These are phyloP conservation scores for Microcos paniculata DNA, from an alignment of 345 rosid genomes.

Conservation along the genomic window DNA sequence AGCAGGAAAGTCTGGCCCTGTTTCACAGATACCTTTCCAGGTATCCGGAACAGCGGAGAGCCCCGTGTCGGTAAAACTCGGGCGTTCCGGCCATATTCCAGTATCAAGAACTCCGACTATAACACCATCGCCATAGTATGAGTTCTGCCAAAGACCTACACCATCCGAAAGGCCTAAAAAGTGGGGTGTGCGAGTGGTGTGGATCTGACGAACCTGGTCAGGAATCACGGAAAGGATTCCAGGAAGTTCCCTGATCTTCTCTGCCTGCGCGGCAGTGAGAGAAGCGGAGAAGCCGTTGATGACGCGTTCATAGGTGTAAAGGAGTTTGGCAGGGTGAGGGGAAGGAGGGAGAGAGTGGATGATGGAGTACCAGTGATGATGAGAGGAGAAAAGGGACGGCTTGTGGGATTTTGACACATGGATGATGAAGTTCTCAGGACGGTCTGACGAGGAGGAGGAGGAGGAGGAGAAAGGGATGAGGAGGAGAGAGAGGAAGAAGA, in stretches of 20 bases:
- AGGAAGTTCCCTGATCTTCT: constrained; percentile 37
- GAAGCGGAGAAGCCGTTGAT: constrained; percentile 76
- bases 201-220: constrained; percentile 67
- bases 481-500: constrained; percentile 13
- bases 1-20: constrained; percentile 57
- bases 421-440: constrained; percentile 54
- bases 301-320: constrained; percentile 68
- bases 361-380: constrained; percentile 68
- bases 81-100: constrained; percentile 82
- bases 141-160: constrained; percentile 68
- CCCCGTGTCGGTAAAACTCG: constrained; percentile 55
- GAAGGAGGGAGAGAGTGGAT: constrained; percentile 60
- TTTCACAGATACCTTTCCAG: constrained; percentile 77
- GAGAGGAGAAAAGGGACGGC: constrained; percentile 63
- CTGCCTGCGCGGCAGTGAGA: constrained; percentile 53
- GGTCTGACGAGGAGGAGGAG: constrained; percentile 27
- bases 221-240: constrained; percentile 66
- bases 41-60: constrained; percentile 48
- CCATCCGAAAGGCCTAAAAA: constrained; percentile 67
- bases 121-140: constrained; percentile 63
- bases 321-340: constrained; percentile 47
- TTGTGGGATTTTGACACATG: constrained; percentile 58
- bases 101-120: constrained; percentile 84
- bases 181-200: constrained; percentile 76
- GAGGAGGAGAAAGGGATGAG: constrained; percentile 29